Percentiles rank a stretch among this genome's conserved stretches.
Evolutionary conservation across 495 filamentous ascomycete species (phyloP).

Genomic region (Hypoxylon fragiforme): DNA sequence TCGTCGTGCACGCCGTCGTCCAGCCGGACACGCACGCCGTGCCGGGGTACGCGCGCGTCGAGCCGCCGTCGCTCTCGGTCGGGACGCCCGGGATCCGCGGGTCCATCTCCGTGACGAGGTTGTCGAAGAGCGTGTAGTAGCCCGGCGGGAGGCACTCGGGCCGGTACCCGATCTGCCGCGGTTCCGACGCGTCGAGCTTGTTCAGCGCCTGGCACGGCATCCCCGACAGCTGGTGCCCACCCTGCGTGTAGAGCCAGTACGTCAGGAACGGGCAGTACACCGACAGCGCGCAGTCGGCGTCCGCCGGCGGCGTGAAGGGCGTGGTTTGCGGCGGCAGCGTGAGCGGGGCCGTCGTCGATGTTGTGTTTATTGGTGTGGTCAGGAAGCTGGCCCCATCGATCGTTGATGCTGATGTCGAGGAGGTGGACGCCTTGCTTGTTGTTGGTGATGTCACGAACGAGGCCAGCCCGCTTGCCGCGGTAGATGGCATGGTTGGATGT

Average conservation of each 20-base stretch:
- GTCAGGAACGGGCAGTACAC: conserved; percentile 7
- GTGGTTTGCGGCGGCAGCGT: conserved; percentile 7
- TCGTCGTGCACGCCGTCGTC: conserved; percentile 4
- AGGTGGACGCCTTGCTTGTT: too few relatives aligned
- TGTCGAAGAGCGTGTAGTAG: conserved; percentile 6
- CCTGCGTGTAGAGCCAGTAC: not conserved
- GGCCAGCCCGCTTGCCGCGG: not conserved
- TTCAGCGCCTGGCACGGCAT: not conserved
- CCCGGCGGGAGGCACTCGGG: not conserved
- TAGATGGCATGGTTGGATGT: not conserved
- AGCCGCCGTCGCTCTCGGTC: not conserved
- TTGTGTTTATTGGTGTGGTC: too few relatives aligned
- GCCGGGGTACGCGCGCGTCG: conserved; percentile 7
- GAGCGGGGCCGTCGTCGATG: too few relatives aligned
- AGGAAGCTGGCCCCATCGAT: too few relatives aligned
- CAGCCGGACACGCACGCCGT: conserved; percentile 6
- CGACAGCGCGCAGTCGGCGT: not conserved
- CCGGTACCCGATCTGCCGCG: too few relatives aligned
- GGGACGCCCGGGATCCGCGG: not conserved
- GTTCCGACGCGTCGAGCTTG: not conserved
- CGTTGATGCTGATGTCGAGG: too few relatives aligned
- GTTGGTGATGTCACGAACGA: too few relatives aligned
- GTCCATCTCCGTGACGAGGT: not conserved
- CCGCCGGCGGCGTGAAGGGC: conserved; percentile 2
- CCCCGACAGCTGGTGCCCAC: not conserved